Evolutionary conservation across 2,329 filamentous ascomycete species (phyloP), one percentile per base, ranked within the genome.

Genomic region (Diaporthe aspalathi): DNA sequence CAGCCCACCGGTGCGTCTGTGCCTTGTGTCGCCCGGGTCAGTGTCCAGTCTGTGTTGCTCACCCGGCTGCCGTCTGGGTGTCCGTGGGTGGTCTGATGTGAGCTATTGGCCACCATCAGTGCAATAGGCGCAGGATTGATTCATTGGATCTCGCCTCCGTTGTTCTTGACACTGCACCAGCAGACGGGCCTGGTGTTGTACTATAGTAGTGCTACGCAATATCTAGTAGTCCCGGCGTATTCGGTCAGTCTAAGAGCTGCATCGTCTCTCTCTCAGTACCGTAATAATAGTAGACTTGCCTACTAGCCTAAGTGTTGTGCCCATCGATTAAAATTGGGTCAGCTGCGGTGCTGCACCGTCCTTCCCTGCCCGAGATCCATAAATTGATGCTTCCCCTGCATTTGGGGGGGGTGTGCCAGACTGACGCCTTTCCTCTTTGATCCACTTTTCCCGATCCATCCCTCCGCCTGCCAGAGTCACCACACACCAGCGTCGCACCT

Each of bases 401-500:
- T 68, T 62, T 14, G 52, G 65, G 27, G 52, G 66, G 66, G 66
- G 53, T n/a, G n/a, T n/a, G n/a, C 53, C 67, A 57, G 40, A 62
- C 67, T 43, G 20, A 57, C 53, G 56, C 53, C 35, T 68, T 60
- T 17, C 67, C 45, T 68, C 47, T 68, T 49, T 40, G 53, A 60
- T 52, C 67, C 67, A 68, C 67, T 29, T 22, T 45, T 24, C 60
- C 60, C 67, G 67, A 52, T 68, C 67, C 67, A 68, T 57, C 53
- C 53, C 29, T 68, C 67, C 67, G 67, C 35, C n/a, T n/a, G n/a
- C n/a, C n/a, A n/a, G n/a, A n/a, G n/a, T n/a, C n/a, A 68, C 67
- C 67, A 68, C 17, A 68, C 67, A 24, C 53, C 67, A 50, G 53
- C 45, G 67, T 68, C 53, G 67, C 67, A 56, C 67, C 67, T 68